Evolutionary conservation across 2,329 filamentous ascomycete species (phyloP), one percentile per base, ranked within the genome.

Genomic region (Alternaria sp.): DNA sequence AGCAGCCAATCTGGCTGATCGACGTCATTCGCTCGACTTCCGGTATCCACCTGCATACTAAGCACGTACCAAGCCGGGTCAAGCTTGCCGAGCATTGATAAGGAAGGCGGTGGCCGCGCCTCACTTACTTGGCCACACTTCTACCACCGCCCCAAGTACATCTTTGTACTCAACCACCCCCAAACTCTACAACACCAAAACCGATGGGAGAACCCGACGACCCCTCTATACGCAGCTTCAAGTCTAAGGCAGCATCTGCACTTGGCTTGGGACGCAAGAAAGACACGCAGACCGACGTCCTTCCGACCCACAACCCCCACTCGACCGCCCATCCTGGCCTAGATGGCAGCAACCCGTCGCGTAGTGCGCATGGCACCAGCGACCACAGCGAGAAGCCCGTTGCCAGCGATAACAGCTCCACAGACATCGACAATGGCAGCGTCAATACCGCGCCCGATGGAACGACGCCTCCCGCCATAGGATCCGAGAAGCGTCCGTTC

Each of bases 191-290:
- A 46, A 65, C 67, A 71, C 66, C 60, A 64, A 71, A 77, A 78
- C 80, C 82, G 84, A 87, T 87, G 85, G 85, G 85, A 85, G 83
- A 86, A 82, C 78, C 82, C 80, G 83, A 87, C 82, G 80, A 84
- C 64, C 80, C 81, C 74, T 82, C 82, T 77, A 78, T 82, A 81
- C 82, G 83, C 80, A 84, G 82, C 80, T 81, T 84, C 78, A 82
- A 84, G 78, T 83, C 82, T 71, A 83, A 82, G 80, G 81, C 80
- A 74, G 81, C 78, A 78, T 77, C 80, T 67, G 78, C 81, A 68
- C 78, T 82, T 79, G 81, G 80, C 75, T 79, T 82, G 75, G 73
- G 77, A 78, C 75, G 74, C 71, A 71, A 76, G 45, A 71, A 71
- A 66, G 68, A 75, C 73, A 71, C 71, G 44, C 65, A 74, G 62